Conservation (phyloP, 768 basidiomycete genomes). For the Scleroderma bovista region DNA sequence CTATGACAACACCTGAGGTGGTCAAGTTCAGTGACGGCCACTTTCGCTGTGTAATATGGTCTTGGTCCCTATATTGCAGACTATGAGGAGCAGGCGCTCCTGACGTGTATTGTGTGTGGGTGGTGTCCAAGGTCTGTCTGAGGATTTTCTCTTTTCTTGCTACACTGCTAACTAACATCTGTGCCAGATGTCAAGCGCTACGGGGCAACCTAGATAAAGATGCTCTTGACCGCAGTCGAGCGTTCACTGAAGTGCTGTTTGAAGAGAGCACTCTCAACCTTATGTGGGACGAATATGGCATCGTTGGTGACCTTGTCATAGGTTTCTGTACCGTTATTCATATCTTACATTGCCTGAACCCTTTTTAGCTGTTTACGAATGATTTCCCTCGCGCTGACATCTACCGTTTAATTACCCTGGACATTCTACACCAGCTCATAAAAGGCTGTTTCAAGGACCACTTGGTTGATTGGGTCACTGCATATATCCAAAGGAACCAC, state of each 20-base stretch:
- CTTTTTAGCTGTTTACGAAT: constrained; percentile 30
- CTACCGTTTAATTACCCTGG: constrained; percentile 1
- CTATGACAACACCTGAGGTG: constrained; percentile 25
- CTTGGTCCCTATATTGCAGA: constrained; percentile 35
- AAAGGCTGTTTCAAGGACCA: constrained; percentile 40
- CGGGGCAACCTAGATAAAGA: neutral
- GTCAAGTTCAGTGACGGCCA: constrained; percentile 21
- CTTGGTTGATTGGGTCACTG: constrained; percentile 34
- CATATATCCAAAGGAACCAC: too few species aligned
- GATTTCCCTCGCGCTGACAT: constrained; percentile 25
- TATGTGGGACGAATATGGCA: constrained; percentile 26
- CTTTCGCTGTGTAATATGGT: constrained; percentile 21
- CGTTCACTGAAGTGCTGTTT: neutral
- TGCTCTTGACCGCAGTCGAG: neutral
- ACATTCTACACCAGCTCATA: constrained; percentile 32
- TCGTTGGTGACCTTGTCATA: constrained; percentile 21
- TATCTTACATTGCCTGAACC: neutral
- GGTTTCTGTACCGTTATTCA: neutral
- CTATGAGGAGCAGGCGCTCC: constrained; percentile 32
- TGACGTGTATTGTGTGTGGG: constrained; percentile 27
- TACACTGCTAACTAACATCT: neutral
- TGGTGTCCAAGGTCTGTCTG: constrained; percentile 26
- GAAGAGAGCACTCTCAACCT: neutral
- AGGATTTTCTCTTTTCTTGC: neutral
- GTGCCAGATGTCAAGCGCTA: neutral